phyloP scores from a whole-genome alignment of 1,139 yeast species.

The Debaryomyces sp. region DNA sequence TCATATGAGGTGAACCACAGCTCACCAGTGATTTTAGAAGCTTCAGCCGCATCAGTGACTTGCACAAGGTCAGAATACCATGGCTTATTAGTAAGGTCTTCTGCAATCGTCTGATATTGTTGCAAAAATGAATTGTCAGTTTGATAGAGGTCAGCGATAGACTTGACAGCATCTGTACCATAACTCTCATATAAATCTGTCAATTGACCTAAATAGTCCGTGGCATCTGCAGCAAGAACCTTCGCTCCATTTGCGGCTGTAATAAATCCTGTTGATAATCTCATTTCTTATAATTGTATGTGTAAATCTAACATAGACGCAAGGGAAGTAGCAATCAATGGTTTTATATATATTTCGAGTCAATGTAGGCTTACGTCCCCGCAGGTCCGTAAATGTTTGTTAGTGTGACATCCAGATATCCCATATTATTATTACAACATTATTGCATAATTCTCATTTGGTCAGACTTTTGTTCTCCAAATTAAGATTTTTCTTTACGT shows the following conservation, averaged over 20 bases:
- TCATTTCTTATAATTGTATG: conserved; percentile 7
- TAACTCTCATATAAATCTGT: conserved; percentile 5
- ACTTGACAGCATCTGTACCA: conserved; percentile 2
- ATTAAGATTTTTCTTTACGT: background rate
- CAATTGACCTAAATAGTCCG: background rate
- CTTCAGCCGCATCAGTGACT: background rate
- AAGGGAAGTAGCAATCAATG: background rate
- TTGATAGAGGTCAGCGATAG: conserved; percentile 3
- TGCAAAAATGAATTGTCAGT: background rate
- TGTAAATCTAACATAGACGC: background rate
- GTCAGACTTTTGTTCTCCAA: background rate
- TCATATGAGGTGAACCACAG: conserved; percentile 3
- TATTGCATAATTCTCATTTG: background rate
- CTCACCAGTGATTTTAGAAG: background rate
- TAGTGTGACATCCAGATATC: background rate
- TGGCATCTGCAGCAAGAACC: conserved; percentile 1
- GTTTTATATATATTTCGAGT: background rate
- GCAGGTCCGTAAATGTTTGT: background rate
- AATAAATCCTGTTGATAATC: background rate
- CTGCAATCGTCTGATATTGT: background rate
- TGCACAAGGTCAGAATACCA: background rate
- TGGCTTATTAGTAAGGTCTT: background rate
- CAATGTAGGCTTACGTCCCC: background rate
- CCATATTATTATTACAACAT: background rate
- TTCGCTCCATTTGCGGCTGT: background rate